phyloP scores from a whole-genome alignment of 352 stramenopile species.

The Blastocystis sp. region DNA sequence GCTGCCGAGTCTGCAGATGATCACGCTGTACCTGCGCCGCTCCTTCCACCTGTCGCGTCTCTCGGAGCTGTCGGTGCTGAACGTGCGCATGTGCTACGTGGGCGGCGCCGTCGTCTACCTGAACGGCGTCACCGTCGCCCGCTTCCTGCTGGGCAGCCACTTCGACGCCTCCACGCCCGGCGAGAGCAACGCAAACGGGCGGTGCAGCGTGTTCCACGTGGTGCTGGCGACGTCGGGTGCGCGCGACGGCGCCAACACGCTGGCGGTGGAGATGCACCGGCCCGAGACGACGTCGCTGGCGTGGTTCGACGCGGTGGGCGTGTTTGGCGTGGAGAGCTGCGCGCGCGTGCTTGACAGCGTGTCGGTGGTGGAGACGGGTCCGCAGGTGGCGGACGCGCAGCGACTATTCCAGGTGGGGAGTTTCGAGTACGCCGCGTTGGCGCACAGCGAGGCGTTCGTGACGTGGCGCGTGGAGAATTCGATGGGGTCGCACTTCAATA shows the following conservation, averaged over 20 bases:
- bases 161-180: background rate
- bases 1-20: background rate
- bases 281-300: background rate
- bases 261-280: background rate
- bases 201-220: conserved; percentile 15
- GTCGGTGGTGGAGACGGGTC: background rate
- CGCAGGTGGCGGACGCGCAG: background rate
- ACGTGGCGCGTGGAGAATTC: background rate
- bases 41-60: background rate
- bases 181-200: conserved; percentile 18
- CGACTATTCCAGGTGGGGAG: background rate
- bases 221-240: background rate
- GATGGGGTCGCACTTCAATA: background rate
- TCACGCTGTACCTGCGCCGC: background rate
- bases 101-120: background rate
- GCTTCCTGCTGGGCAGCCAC: background rate
- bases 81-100: background rate
- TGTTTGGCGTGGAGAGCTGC: background rate
- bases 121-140: background rate
- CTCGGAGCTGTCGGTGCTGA: background rate
- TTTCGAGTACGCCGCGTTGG: background rate
- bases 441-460: background rate
- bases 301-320: background rate
- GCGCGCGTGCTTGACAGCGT: background rate
- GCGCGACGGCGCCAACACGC: background rate